These are phyloP conservation scores for Blastomyces emzantsi DNA, from an alignment of 2,329 filamentous ascomycete species.

Conservation along the genomic window DNA sequence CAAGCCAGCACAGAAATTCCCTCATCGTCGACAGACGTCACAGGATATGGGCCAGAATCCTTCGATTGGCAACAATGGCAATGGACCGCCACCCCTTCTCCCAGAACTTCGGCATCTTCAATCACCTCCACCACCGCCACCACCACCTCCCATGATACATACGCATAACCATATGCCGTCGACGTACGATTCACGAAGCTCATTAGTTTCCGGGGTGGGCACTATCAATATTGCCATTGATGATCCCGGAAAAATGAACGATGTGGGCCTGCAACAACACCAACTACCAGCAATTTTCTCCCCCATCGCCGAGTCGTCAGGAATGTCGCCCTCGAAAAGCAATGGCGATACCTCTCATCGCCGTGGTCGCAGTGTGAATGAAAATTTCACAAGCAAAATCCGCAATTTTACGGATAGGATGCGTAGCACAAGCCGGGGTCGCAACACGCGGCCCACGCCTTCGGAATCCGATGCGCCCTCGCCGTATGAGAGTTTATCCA, in stretches of 20 bases:
- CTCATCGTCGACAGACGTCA: slow-evolving; percentile 27
- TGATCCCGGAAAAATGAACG: slow-evolving; percentile 15
- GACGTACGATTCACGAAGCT: slow-evolving; percentile 19
- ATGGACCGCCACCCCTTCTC: slow-evolving; percentile 41
- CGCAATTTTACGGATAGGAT: slow-evolving; percentile 50
- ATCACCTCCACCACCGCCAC: slow-evolving; percentile 44
- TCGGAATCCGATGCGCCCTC: slow-evolving; percentile 18
- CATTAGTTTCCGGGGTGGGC: slow-evolving; percentile 29
- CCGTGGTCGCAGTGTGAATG: slow-evolving; percentile 48
- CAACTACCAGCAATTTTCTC: slow-evolving; percentile 31
- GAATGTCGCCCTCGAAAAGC: slow-evolving; percentile 24
- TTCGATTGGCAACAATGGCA: slow-evolving; percentile 10
- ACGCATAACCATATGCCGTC: slow-evolving; percentile 10
- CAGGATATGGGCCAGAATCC: slow-evolving; percentile 15
- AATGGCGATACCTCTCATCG: slow-evolving; percentile 35
- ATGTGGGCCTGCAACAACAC: slow-evolving; percentile 23
- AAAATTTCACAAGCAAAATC: slow-evolving; percentile 47
- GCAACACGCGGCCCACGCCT: slow-evolving; percentile 39
- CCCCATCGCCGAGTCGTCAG: slow-evolving; percentile 23
- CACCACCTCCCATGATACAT: slow-evolving; percentile 19
- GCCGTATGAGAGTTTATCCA: slow-evolving; percentile 27
- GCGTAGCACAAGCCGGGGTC: slow-evolving; percentile 48
- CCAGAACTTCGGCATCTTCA: slow-evolving; percentile 55
- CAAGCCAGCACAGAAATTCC: slow-evolving; percentile 23
- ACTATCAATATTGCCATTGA: slow-evolving; percentile 37